Evolutionary conservation across 73 alveolate genomes (phyloP), one percentile per base, ranked within the genome.

Genomic region (Paramecium caudatum): DNA sequence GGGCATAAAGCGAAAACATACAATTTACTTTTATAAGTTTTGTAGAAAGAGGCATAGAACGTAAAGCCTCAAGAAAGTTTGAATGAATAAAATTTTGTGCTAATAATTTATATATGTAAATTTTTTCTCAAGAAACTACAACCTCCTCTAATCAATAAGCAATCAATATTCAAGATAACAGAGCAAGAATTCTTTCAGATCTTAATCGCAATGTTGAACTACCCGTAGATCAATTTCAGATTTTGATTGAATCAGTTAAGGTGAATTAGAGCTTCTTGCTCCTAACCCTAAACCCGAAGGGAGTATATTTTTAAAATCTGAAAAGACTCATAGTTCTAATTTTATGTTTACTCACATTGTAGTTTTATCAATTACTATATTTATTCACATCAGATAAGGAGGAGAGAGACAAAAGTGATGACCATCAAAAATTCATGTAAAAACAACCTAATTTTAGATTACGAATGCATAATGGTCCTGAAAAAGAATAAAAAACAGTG

Each of bases 11-110:
- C 39, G 88, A 74, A 27, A 74, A 74, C 16, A 74, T 74, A 8
- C 43, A 74, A 74, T 74, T 27, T 74, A 74, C 88, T 74, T 74
- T 74, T 74, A 74, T 74, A 19, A 74, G 88, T 45, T 74, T 74
- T 39, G 47, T 74, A 17, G 88, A 74, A 45, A 74, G 47, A 37
- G 69, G 33, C 16, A 74, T 74, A 39, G 88, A 74, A 23, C 36
- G 88, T 41, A 74, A 74, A 34, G 39, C 27, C 12, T 74, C 88
- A 10, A 45, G 32, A 0, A 74, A 74, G 62, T 74, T 74, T 45
- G 88, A 74, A 74, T 74, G 88, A 74, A 13, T 65, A 33, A 33
- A 33, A 25, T 65, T 33, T 65, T 65, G 83, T 65, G 49, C 49
- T 65, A 30, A 65, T 25, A 65, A 32, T 27, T 55, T 55, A 27